Evolutionary conservation across 768 basidiomycete genomes (phyloP).

Genomic region (Hygrophorus pudorinus): DNA sequence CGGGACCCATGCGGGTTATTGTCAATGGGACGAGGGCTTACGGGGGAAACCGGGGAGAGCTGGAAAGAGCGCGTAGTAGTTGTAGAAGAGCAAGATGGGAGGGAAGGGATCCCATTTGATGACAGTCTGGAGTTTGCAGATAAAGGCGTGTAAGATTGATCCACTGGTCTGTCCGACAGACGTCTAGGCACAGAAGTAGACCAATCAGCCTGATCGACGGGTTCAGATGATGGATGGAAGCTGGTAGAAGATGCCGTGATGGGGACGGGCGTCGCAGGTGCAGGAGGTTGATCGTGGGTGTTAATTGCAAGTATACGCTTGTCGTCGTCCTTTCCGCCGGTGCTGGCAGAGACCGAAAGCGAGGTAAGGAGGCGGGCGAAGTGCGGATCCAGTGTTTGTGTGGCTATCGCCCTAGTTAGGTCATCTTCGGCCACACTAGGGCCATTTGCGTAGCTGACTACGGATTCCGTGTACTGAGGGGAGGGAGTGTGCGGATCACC

Average conservation of each 20-base stretch:
- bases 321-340: constrained; percentile 10
- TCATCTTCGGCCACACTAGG: constrained; percentile 25
- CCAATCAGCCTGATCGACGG: constrained; percentile 11
- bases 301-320: constrained; percentile 7
- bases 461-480: constrained; percentile 40
- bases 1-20: neutral
- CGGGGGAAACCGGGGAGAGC: neutral
- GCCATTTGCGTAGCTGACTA: constrained; percentile 17
- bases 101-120: neutral
- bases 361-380: constrained; percentile 59
- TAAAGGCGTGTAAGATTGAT: neutral
- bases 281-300: constrained; percentile 7
- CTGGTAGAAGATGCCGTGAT: constrained; percentile 13
- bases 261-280: constrained; percentile 16
- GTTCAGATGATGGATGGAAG: constrained; percentile 6
- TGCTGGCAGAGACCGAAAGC: constrained; percentile 45
- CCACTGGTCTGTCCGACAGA: constrained; percentile 1
- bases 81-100: neutral
- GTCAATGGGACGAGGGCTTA: neutral
- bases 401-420: constrained; percentile 16
- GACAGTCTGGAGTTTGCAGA: neutral
- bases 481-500: constrained; percentile 56
- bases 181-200: constrained; percentile 12
- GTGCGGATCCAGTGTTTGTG: constrained; percentile 50
- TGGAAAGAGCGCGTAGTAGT: constrained; percentile 1